These are phyloP conservation scores for Monosporascus sp. DNA, from an alignment of 2,329 filamentous ascomycete genomes.

Conservation along the genomic window DNA sequence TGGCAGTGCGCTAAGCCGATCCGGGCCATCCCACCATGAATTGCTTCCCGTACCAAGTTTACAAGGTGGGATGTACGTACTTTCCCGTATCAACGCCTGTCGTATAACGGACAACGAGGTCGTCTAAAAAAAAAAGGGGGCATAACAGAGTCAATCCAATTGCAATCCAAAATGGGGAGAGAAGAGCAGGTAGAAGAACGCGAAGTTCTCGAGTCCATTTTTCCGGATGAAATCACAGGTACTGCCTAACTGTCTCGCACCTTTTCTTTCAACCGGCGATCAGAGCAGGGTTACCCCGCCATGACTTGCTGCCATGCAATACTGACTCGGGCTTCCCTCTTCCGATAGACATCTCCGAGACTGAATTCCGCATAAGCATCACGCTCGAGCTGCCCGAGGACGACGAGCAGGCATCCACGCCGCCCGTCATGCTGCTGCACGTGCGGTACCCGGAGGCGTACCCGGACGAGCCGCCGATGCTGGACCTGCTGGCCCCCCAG, in stretches of 20 bases:
- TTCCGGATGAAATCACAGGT: conserved; percentile 96
- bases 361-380: conserved; percentile 81
- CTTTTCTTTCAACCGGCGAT: conserved; percentile 1
- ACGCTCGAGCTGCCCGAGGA: conserved; percentile 71
- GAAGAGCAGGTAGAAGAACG: conserved; percentile 96
- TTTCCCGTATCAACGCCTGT: too few species aligned
- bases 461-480: conserved; percentile 76
- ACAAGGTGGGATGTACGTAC: too few species aligned
- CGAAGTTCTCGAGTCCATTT: conserved; percentile 97
- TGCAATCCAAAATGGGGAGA: conserved; percentile 47
- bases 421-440: conserved; percentile 71
- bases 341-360: conserved; percentile 75
- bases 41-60: not conserved
- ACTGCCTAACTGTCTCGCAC: conserved; percentile 15
- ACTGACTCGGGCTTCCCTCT: not conserved
- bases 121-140: too few species aligned
- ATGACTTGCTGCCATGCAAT: not conserved
- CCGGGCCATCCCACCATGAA: conserved; percentile 2
- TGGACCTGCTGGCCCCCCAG: conserved; percentile 65
- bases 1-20: conserved; percentile 7
- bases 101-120: too few species aligned
- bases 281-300: not conserved
- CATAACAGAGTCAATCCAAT: not conserved
- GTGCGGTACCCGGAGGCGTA: conserved; percentile 88
- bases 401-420: conserved; percentile 56